phyloP scores from a whole-genome alignment of 768 basidiomycete species.

The Tricholoma saponaceum region DNA sequence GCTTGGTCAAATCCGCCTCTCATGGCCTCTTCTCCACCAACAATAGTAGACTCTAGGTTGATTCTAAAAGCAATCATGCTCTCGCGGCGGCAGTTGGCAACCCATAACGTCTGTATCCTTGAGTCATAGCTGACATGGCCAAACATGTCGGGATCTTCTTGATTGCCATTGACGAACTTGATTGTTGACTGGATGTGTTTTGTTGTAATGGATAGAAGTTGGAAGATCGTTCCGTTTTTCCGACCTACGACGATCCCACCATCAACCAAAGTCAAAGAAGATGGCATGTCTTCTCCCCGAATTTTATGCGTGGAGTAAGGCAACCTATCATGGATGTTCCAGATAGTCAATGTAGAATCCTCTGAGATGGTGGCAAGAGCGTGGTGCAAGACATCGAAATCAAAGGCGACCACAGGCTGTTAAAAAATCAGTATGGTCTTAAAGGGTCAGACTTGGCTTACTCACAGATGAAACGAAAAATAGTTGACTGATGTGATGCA shows the following conservation, averaged over 20 bases:
- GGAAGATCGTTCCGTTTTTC: slow-evolving; percentile 81
- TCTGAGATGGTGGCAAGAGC: slow-evolving; percentile 79
- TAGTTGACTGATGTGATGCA: slow-evolving; percentile 63
- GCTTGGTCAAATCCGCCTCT: slow-evolving; percentile 76
- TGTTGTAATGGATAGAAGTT: slow-evolving; percentile 72
- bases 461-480: slow-evolving; percentile 71
- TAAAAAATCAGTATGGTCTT: not conserved
- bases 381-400: slow-evolving; percentile 76
- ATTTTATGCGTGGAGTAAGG: slow-evolving; percentile 76
- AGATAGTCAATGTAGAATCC: slow-evolving; percentile 76
- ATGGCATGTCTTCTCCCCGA: slow-evolving; percentile 75
- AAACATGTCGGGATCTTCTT: slow-evolving; percentile 83
- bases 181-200: slow-evolving; percentile 73
- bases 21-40: slow-evolving; percentile 57
- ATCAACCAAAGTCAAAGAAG: slow-evolving; percentile 82
- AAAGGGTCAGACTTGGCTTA: slow-evolving; percentile 6
- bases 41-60: slow-evolving; percentile 57
- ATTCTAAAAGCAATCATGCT: slow-evolving; percentile 81
- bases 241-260: slow-evolving; percentile 82
- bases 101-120: slow-evolving; percentile 82
- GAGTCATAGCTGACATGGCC: slow-evolving; percentile 85
- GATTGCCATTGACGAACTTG: slow-evolving; percentile 66
- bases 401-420: slow-evolving; percentile 78
- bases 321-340: slow-evolving; percentile 75
- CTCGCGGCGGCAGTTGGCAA: slow-evolving; percentile 81